Evolutionary conservation across 1,284 basidiomycete genomes (phyloP), one percentile per base, ranked within the genome.

Genomic region (Papiliotrema fonsecae): DNA sequence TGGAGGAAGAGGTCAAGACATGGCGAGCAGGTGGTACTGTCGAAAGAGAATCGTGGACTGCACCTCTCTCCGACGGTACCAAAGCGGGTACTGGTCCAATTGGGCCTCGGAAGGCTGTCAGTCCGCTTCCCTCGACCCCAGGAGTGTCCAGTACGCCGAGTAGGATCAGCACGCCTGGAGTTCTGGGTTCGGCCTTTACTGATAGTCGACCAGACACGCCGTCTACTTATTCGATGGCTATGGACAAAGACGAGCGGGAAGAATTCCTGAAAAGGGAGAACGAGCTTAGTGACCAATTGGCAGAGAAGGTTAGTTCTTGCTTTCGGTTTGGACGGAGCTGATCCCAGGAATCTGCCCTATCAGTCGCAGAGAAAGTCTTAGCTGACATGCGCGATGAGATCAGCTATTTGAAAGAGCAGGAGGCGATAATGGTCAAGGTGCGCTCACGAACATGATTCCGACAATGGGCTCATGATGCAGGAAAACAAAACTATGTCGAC

Each of bases 241-340:
- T 97, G 61, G 92, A 96, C 58, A 92, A 93, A 78, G 96, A 98
- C 67, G 94, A 99, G 75, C 78, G 92, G 56, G 94, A 99, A 57
- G 94, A 98, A 55, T 98, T 97, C 81, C 76, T 99, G 73, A 85
- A 84, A 69, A 77, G 94, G 52, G 96, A 99, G 79, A 98, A 98
- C 67, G 94, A 99, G 74, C 79, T 99, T 51, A 91, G 85, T 56
- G 94, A 99, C 73, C 81, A 86, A 64, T 77, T 99, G 40, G 88
- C 88, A 1, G 94, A 97, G 77, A 90, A 77, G 65, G 78, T 77
- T 42, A 55, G 74, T 2, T 32, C 13, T 40, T 41, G 22, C 13
- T 10, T 4, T 4, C 7, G 6, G 6, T 19, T 26, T 14, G 10
- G 11, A 9, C 22, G 26, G 26, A 22, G 16, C 16, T 43, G 27